phyloP scores from a whole-genome alignment of 1,139 yeast species.

The Taiozyma sp. region DNA sequence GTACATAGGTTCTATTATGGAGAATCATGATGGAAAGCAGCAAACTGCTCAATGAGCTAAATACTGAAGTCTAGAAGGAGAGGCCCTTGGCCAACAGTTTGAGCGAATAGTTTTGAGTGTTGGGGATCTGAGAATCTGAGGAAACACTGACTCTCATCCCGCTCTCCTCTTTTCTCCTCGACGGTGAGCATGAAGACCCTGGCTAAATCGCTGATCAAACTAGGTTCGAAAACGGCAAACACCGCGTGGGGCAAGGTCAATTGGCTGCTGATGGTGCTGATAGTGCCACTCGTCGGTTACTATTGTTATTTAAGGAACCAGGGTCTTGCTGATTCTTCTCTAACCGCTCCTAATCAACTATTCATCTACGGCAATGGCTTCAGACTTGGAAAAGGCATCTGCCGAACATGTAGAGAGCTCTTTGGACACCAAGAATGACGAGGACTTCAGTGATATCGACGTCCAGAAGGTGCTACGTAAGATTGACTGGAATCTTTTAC shows the following conservation, averaged over 20 bases:
- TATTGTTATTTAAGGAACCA: neutral
- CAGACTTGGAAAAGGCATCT: neutral
- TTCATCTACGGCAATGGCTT: neutral
- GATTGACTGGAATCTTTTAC: slow-evolving; percentile 41
- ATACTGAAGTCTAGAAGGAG: neutral
- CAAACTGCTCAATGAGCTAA: too few relatives aligned
- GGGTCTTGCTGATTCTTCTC: neutral
- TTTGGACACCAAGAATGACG: neutral
- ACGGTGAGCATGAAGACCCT: neutral
- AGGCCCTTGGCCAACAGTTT: neutral
- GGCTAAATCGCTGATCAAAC: neutral
- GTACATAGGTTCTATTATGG: too few relatives aligned
- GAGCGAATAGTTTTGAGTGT: neutral
- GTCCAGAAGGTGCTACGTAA: slow-evolving; percentile 36
- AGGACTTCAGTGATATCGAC: slow-evolving; percentile 16
- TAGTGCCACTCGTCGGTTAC: neutral
- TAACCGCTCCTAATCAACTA: neutral
- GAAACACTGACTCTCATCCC: neutral
- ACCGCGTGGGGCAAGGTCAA: neutral
- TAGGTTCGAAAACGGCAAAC: neutral
- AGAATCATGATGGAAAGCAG: too few relatives aligned
- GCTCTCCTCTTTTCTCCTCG: neutral
- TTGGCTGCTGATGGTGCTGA: neutral
- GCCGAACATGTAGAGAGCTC: neutral
- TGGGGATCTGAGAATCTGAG: neutral